A percentile compares a stretch with the other conserved stretches of the same genome.
Conservation (phyloP, 371 early-diverging fungal species). For the Sporodiniella umbellata region DNA sequence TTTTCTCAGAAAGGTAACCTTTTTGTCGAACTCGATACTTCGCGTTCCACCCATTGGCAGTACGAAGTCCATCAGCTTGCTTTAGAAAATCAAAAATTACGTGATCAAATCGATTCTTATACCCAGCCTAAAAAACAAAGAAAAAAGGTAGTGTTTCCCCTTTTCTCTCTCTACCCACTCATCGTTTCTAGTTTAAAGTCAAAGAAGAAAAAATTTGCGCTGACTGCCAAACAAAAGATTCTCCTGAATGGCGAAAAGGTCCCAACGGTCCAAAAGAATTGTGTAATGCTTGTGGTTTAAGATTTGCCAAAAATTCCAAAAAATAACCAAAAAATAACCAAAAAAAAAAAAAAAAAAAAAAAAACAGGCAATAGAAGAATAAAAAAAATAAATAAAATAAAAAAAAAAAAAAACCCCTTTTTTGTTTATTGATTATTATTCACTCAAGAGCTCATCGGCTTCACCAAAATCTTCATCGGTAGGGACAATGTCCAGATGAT, state of each 20-base stretch:
- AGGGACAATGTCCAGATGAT: not conserved
- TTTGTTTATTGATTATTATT: conserved; percentile 2
- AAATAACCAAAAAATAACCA: too few relatives aligned
- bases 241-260: conserved; percentile 83
- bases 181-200: not conserved
- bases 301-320: conserved; percentile 25
- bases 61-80: conserved; percentile 42
- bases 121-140: conserved; percentile 10
- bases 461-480: conserved; percentile 3
- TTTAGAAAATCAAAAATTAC: conserved; percentile 22
- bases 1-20: conserved; percentile 26
- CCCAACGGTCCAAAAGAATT: conserved; percentile 76
- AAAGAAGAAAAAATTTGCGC: conserved; percentile 33
- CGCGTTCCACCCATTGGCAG: conserved; percentile 37
- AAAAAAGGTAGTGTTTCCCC: too few relatives aligned
- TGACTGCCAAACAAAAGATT: conserved; percentile 66
- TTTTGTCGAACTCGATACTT: conserved; percentile 27
- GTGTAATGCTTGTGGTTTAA: conserved; percentile 85
- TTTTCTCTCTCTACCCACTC: too few relatives aligned
- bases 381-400: too few relatives aligned
- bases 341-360: too few relatives aligned
- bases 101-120: conserved; percentile 29
- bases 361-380: too few relatives aligned
- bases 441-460: not conserved
- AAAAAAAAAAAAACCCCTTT: not conserved